These are phyloP conservation scores for Podaxis sp. DNA, from an alignment of 768 basidiomycete species.

Conservation along the genomic window DNA sequence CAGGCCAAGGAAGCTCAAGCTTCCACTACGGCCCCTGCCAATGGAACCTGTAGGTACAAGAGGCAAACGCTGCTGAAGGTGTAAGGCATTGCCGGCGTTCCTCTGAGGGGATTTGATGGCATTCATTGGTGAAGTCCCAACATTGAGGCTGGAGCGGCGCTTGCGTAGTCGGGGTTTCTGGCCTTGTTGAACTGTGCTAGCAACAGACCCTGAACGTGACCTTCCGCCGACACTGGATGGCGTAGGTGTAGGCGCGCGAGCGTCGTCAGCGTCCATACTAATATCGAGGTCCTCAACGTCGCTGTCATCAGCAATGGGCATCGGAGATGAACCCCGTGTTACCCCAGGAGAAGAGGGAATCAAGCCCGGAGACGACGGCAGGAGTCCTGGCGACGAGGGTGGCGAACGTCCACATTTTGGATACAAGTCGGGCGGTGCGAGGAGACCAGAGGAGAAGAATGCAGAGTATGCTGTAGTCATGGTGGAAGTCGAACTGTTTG, in stretches of 20 bases:
- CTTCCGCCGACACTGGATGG: constrained; percentile 18
- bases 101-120: constrained; percentile 58
- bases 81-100: constrained; percentile 49
- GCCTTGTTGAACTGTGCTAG: constrained; percentile 18
- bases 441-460: constrained; percentile 71
- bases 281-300: constrained; percentile 24
- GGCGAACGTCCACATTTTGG: constrained; percentile 18
- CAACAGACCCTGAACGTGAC: constrained; percentile 20
- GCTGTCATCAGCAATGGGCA: constrained; percentile 15
- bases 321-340: constrained; percentile 1
- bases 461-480: constrained; percentile 51
- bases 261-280: constrained; percentile 20
- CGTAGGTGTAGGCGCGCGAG: constrained; percentile 28
- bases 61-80: constrained; percentile 46
- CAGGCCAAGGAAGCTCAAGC: constrained; percentile 29
- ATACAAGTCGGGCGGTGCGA: constrained; percentile 43
- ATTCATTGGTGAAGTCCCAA: constrained; percentile 52
- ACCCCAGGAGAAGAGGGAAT: constrained; percentile 2
- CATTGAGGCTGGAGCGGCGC: constrained; percentile 63
- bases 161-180: constrained; percentile 48
- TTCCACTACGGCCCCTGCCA: constrained; percentile 45
- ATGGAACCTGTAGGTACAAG: constrained; percentile 27
- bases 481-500: background rate
- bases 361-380: constrained; percentile 21
- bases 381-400: constrained; percentile 24